These are phyloP conservation scores for Ceriops tagal DNA, from an alignment of 345 rosid genomes.

Conservation along the genomic window DNA sequence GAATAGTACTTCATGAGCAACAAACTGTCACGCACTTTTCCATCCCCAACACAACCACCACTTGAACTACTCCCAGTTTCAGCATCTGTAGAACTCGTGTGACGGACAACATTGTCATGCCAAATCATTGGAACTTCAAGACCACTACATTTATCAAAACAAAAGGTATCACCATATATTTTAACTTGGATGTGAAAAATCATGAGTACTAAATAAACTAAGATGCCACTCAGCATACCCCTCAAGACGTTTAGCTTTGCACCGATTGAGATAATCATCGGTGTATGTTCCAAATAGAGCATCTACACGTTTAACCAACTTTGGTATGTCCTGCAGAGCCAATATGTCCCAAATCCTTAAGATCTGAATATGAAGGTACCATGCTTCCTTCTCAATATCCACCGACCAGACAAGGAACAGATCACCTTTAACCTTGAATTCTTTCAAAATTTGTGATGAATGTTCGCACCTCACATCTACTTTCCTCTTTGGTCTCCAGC, in stretches of 20 bases:
- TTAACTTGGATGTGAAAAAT: neutral
- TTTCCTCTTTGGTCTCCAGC: constrained; percentile 47
- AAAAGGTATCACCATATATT: neutral
- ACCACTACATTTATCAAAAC: constrained; percentile 28
- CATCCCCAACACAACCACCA: constrained; percentile 30
- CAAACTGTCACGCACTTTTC: constrained; percentile 48
- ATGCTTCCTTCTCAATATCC: constrained; percentile 35
- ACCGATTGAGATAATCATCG: constrained; percentile 37
- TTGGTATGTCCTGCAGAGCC: constrained; percentile 35
- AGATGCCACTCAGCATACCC: constrained; percentile 33
- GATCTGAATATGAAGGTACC: constrained; percentile 30
- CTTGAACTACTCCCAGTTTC: constrained; percentile 17
- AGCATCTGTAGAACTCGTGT: constrained; percentile 15
- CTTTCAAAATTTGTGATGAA: constrained; percentile 39
- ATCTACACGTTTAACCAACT: constrained; percentile 42
- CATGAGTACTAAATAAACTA: too few species aligned
- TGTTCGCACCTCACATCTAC: constrained; percentile 29
- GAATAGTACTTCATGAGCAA: constrained; percentile 52
- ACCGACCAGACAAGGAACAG: constrained; percentile 38
- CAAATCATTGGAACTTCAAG: constrained; percentile 46
- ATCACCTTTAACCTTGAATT: constrained; percentile 35
- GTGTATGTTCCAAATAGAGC: constrained; percentile 32
- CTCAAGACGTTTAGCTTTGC: constrained; percentile 44
- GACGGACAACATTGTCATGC: constrained; percentile 27
- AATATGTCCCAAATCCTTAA: constrained; percentile 57